These are phyloP conservation scores for Pulveroboletus sp. DNA, from an alignment of 768 basidiomycete species.

Conservation along the genomic window DNA sequence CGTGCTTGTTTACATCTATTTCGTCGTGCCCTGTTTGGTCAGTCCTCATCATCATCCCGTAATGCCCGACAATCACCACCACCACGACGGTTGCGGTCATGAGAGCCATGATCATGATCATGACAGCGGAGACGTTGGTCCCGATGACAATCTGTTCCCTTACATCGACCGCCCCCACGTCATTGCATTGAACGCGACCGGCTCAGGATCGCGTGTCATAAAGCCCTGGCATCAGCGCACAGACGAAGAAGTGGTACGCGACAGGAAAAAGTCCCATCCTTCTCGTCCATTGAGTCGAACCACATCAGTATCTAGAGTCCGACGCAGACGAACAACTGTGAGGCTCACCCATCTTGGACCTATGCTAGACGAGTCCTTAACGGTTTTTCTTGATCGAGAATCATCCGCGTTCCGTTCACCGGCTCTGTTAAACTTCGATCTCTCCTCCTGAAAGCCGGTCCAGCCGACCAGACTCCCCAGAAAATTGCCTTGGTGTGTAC, in stretches of 20 bases:
- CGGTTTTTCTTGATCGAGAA: constrained; percentile 42
- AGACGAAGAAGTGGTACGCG: constrained; percentile 63
- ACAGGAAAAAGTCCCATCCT: neutral
- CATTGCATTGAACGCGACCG: constrained; percentile 67
- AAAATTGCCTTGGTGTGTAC: constrained; percentile 64
- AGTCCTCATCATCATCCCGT: neutral
- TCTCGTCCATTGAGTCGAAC: constrained; percentile 3
- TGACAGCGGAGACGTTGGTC: constrained; percentile 43
- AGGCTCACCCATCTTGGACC: constrained; percentile 13
- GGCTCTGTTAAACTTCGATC: constrained; percentile 81
- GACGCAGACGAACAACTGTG: constrained; percentile 91
- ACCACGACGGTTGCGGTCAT: constrained; percentile 50
- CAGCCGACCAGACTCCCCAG: constrained; percentile 69
- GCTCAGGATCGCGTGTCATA: constrained; percentile 54
- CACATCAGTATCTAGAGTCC: constrained; percentile 71
- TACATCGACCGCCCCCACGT: constrained; percentile 81
- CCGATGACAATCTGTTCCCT: constrained; percentile 66
- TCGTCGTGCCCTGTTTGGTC: neutral
- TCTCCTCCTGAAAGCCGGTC: constrained; percentile 81
- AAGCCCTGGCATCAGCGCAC: constrained; percentile 84
- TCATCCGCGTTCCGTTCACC: constrained; percentile 83
- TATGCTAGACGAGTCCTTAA: constrained; percentile 3
- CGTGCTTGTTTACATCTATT: constrained; percentile 17
- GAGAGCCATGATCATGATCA: constrained; percentile 60
- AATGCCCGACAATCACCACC: constrained; percentile 32